Base-by-base conservation (phyloP, 257 asterid genomes). In the Solanum medicagineum region DNA sequence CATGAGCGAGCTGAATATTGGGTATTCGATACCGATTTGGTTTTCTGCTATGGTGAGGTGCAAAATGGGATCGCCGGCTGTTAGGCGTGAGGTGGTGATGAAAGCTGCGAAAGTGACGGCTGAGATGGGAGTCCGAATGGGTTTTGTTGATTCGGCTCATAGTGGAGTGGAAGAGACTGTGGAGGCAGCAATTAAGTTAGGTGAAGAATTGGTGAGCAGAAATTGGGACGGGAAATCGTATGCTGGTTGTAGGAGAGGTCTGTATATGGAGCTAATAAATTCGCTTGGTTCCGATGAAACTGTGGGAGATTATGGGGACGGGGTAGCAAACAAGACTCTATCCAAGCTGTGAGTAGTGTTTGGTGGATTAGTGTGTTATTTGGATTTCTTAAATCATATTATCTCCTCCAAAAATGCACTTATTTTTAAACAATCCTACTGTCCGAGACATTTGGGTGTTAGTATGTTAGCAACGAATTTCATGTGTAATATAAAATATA, bases 1-100 rank as follows among this genome's bases (percentile, higher is more conserved):
- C 90, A 88, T 92, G 97, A 91, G 92, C 29, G 97, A 93, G 89
- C 88, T 93, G 9, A 96, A 92, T 83, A 93, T 92, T 3, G 88
- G 89, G 20, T 3, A 0, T 40, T 15, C n/a, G 13, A 2, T 83
- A 7, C 62, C 85, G 0, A 55, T 22, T 70, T 83, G 98, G 98
- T 92, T 92, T 80, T 54, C 89, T 84, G 19, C 56, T 15, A 2
- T 93, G 79, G 24, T 94, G 59, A 94, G 85, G 84, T 53, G 83
- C 17, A 93, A 90, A 85, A 83, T 87, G 2, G 91, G 86, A 9
- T 84, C 88, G 8, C 93, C 93, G 11, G 83, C 57, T 62, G 90
- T 89, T 4, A 83, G 91, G 93, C 91, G 95, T 69, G 92, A 88
- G 15, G 90, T 93, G 83, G 92, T 92, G 26, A 6, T 94, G 91